phyloP scores from a whole-genome alignment of 805 yeast species.

The Ogataea populi-albae region DNA sequence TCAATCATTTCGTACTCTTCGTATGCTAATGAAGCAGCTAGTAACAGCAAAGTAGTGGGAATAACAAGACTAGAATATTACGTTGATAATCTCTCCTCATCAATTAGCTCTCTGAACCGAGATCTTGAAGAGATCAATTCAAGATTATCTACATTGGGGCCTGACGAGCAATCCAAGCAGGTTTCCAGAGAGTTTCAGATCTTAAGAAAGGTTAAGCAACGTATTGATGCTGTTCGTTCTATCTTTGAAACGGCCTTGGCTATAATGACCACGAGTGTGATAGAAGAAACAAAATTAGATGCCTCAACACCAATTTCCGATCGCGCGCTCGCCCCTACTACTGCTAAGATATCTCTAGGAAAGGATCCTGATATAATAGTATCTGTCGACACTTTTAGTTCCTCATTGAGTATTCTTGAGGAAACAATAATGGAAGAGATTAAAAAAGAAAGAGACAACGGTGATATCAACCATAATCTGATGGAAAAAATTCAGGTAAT shows the following conservation, averaged over 20 bases:
- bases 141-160: slow-evolving; percentile 19
- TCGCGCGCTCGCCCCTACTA: slow-evolving; percentile 14
- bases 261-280: slow-evolving; percentile 33
- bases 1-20: slow-evolving; percentile 44
- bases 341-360: background rate
- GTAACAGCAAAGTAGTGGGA: slow-evolving; percentile 27
- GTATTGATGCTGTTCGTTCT: slow-evolving; percentile 44
- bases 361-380: slow-evolving; percentile 12
- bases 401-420: slow-evolving; percentile 43
- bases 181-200: slow-evolving; percentile 39
- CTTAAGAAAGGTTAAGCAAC: slow-evolving; percentile 43
- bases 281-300: slow-evolving; percentile 14
- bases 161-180: slow-evolving; percentile 10
- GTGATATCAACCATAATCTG: slow-evolving; percentile 34
- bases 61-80: slow-evolving; percentile 65
- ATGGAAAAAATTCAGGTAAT: slow-evolving; percentile 46
- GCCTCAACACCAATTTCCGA: background rate
- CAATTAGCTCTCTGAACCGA: slow-evolving; percentile 53
- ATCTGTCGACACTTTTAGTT: slow-evolving; percentile 27
- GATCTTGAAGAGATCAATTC: slow-evolving; percentile 38
- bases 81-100: slow-evolving; percentile 55
- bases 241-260: slow-evolving; percentile 45
- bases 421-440: slow-evolving; percentile 45
- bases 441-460: slow-evolving; percentile 26
- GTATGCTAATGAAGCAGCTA: slow-evolving; percentile 3